Percentiles rank a stretch among this genome's conserved stretches.
Evolutionary conservation across 331 rosid genomes (phyloP).

Genomic region (Telfairia occidentalis): DNA sequence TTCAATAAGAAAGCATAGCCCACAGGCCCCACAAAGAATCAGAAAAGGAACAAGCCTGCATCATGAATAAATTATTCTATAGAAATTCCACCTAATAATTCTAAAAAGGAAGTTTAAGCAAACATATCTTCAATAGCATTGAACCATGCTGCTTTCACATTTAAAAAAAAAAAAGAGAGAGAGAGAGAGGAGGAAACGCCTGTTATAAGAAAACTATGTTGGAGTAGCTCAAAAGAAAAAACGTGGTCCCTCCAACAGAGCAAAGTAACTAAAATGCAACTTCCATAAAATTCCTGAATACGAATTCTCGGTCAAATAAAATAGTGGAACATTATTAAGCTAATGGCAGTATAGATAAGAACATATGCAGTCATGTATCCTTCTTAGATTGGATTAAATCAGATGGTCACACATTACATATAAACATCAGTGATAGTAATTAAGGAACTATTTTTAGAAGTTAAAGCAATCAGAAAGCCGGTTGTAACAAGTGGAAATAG

Average conservation of each 20-base stretch:
- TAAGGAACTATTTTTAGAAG: neutral
- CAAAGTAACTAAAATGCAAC: neutral
- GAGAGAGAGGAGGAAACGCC: neutral
- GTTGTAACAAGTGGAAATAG: neutral
- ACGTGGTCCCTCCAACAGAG: neutral
- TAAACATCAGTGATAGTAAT: neutral
- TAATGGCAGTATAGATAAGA: neutral
- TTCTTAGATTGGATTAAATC: neutral
- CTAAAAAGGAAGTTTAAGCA: neutral
- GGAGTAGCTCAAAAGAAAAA: neutral
- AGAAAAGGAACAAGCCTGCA: neutral
- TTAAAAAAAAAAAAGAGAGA: neutral
- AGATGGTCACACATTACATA: neutral
- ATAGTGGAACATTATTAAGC: neutral
- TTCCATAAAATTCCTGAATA: neutral
- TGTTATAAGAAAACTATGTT: neutral
- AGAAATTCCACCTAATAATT: neutral
- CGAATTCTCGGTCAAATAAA: neutral
- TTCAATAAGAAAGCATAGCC: neutral
- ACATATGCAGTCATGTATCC: neutral
- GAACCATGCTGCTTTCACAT: neutral
- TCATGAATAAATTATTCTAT: neutral
- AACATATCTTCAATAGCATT: neutral
- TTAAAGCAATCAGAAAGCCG: neutral
- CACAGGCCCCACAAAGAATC: neutral